phyloP scores from a whole-genome alignment of 2,329 filamentous ascomycete species.

The Venturia asperata region DNA sequence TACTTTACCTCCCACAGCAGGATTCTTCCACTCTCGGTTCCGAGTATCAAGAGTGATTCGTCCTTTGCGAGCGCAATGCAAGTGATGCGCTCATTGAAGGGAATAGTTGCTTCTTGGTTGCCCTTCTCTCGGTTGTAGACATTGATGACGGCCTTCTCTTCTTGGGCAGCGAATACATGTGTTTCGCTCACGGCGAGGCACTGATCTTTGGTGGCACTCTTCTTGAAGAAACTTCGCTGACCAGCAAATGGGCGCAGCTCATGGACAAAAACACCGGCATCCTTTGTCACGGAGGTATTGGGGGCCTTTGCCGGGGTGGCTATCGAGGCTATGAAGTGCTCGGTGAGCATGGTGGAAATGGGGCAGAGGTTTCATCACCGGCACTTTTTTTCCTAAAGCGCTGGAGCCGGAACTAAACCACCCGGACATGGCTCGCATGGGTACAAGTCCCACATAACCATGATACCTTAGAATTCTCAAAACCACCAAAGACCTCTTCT shows the following conservation, averaged over 20 bases:
- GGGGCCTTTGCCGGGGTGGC: conserved; percentile 13
- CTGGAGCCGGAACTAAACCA: neutral
- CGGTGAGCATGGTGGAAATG: conserved; percentile 16
- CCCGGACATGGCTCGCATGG: too few species aligned
- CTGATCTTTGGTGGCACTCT: conserved; percentile 73
- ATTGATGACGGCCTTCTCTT: conserved; percentile 85
- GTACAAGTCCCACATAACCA: too few species aligned
- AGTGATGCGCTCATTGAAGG: conserved; percentile 79
- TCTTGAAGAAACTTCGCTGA: conserved; percentile 80
- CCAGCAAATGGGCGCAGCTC: conserved; percentile 69
- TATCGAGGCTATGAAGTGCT: conserved; percentile 18
- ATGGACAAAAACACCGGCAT: conserved; percentile 82
- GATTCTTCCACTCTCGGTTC: conserved; percentile 76
- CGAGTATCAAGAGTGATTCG: conserved; percentile 61
- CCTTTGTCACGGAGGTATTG: conserved; percentile 51
- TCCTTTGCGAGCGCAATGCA: conserved; percentile 63
- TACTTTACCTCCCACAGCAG: conserved; percentile 81
- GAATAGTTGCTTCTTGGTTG: conserved; percentile 80
- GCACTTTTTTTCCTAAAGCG: neutral
- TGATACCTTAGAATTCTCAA: too few species aligned
- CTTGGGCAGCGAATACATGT: conserved; percentile 86
- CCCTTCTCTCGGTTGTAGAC: conserved; percentile 80
- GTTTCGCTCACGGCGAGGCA: conserved; percentile 71
- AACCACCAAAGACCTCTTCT: neutral
- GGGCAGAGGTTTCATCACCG: neutral